phyloP scores from a whole-genome alignment of 2,329 filamentous ascomycete genomes.

The Beauveria caledonica region DNA sequence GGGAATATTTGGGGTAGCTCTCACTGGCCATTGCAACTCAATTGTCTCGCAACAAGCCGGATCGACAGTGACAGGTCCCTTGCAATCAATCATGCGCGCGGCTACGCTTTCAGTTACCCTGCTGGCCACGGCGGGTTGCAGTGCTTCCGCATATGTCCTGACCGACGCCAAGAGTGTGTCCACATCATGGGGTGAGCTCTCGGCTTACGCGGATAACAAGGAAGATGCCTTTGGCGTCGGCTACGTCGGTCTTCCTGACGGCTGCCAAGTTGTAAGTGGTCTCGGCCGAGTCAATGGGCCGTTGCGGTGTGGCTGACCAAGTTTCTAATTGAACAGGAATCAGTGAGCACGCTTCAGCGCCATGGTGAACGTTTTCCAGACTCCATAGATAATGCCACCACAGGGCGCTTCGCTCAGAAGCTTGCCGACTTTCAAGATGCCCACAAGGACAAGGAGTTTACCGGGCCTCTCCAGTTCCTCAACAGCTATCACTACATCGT shows the following conservation, averaged over 20 bases:
- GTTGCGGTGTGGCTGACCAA: background rate
- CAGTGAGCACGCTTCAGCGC: conserved; percentile 41
- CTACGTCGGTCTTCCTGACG: conserved; percentile 38
- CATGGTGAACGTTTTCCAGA: conserved; percentile 44
- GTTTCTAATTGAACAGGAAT: conserved; percentile 27
- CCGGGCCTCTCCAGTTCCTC: conserved; percentile 42
- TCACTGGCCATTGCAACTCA: background rate
- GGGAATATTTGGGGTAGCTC: background rate
- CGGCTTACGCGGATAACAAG: conserved; percentile 37
- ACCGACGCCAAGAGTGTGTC: conserved; percentile 23
- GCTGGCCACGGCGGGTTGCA: background rate
- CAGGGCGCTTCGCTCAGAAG: conserved; percentile 40
- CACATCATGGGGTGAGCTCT: conserved; percentile 37
- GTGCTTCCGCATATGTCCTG: conserved; percentile 12
- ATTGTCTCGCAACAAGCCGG: background rate
- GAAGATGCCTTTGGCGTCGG: conserved; percentile 38
- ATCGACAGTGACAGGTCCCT: background rate
- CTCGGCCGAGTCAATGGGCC: background rate
- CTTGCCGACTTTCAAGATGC: conserved; percentile 34
- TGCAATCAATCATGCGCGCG: background rate
- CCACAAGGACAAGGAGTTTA: conserved; percentile 25
- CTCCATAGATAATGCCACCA: conserved; percentile 40
- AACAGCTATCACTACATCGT: conserved; percentile 43
- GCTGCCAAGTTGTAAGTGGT: conserved; percentile 29
- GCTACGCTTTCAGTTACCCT: background rate